Percentiles rank a stretch among this genome's conserved stretches.
phyloP scores from a whole-genome alignment of 129 eudicot genomes.

The Pseudognaphalium luteoalbum region DNA sequence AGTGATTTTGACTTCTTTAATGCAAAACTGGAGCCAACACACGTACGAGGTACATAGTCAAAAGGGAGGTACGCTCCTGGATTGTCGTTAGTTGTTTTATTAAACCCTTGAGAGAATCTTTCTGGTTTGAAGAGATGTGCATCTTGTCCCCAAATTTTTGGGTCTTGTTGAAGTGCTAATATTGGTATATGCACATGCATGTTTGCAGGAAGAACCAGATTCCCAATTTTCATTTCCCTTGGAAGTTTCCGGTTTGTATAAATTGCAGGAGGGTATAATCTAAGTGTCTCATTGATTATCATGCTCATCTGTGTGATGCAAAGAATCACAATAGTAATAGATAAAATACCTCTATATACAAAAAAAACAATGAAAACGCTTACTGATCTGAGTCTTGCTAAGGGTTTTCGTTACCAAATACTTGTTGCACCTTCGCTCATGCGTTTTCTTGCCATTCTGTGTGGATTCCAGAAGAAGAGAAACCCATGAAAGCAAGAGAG shows the following conservation, averaged over 20 bases:
- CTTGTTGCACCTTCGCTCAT: constrained; percentile 43
- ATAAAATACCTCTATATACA: not conserved
- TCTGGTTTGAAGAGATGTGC: constrained; percentile 63
- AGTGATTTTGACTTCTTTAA: constrained; percentile 54
- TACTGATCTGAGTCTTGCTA: constrained; percentile 59
- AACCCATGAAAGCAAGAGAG: constrained; percentile 56
- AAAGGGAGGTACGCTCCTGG: constrained; percentile 54
- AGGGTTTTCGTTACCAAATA: constrained; percentile 47
- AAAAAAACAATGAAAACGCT: constrained; percentile 4
- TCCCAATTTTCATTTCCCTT: constrained; percentile 40
- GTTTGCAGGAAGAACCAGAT: constrained; percentile 42
- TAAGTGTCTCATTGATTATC: constrained; percentile 65
- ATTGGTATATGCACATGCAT: constrained; percentile 41
- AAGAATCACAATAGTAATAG: not conserved
- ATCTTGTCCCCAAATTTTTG: constrained; percentile 68
- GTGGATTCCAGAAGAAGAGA: constrained; percentile 55
- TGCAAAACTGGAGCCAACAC: constrained; percentile 53
- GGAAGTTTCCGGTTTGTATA: constrained; percentile 33
- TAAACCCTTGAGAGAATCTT: constrained; percentile 58
- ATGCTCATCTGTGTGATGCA: constrained; percentile 50
- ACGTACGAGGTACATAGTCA: constrained; percentile 61
- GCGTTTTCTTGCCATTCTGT: constrained; percentile 78
- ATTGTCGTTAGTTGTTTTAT: constrained; percentile 56
- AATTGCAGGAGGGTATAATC: constrained; percentile 58
- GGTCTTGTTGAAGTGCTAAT: constrained; percentile 63